Base-by-base conservation (phyloP, 2,329 filamentous ascomycete genomes). In the Fusarium nematophilum region DNA sequence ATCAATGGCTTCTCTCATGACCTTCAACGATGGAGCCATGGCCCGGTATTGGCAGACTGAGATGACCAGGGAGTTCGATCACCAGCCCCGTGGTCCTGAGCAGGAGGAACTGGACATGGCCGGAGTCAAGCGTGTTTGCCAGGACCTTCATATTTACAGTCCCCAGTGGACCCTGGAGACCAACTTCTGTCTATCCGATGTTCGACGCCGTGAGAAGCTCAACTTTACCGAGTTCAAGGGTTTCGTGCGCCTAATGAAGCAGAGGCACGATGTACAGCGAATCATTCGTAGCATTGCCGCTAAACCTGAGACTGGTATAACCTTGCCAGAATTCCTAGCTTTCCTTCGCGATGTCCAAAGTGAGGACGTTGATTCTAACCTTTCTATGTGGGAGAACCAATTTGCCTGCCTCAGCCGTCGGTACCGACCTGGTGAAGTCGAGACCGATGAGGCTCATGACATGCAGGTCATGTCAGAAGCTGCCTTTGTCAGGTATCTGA, bases 91-190 rank as follows among this genome's bases (percentile, higher is more conserved):
- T 49, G 72, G 74, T 3, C 75, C 81, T 6, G 86, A 86, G 23
- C 85, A 89, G 6, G 90, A 93, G 67, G 86, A 85, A 48, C 86
- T 98, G 46, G 89, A 94, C 65, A 86, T 96, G 48, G 81, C 83
- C n/a, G 91, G 90, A 9, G 89, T 97, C 25, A 90, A 93, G 72
- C 88, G 89, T 55, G 83, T 98, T 11, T 98, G 95, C 77, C 90
- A 90, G 57, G 93, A 90, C 69, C 81, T 98, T 39, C 93, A 98
- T 73, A 97, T 99, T 68, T 93, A 97, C 74, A 92, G 91, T 69
- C 90, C 92, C 3, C 86, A 89, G 57, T 84, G 86, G 49, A 89
- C 90, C 38, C 80, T 98, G 5, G 86, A 86, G 50, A 81, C 83
- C 26, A 91, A 90, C 66, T 97, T 98, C 68, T 81, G 85, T 52